These are phyloP conservation scores for Penicillium sp. DNA, from an alignment of 2,329 filamentous ascomycete species.

Conservation along the genomic window DNA sequence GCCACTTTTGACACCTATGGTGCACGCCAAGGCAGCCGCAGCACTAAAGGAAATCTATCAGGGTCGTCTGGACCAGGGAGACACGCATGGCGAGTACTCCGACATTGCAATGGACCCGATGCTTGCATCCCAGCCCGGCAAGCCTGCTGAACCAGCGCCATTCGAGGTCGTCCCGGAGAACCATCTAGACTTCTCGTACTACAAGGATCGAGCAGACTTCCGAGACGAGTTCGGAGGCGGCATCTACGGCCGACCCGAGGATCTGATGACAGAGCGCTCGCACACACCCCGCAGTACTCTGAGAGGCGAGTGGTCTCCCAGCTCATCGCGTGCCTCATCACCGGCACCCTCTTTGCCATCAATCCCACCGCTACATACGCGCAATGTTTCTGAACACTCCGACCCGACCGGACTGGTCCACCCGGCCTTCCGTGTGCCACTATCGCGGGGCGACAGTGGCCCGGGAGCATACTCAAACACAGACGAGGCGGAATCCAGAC, in stretches of 20 bases:
- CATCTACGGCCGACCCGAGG: conserved; percentile 46
- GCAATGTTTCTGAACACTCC: conserved; percentile 27
- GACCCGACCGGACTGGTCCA: conserved; percentile 28
- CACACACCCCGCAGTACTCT: conserved; percentile 42
- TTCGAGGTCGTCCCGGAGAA: conserved; percentile 89
- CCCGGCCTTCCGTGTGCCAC: conserved; percentile 37
- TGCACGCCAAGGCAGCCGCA: conserved; percentile 84
- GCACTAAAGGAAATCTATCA: conserved; percentile 81
- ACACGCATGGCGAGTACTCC: conserved; percentile 54
- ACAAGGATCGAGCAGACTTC: conserved; percentile 86
- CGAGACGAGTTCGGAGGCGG: conserved; percentile 81
- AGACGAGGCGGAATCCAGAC: conserved; percentile 41
- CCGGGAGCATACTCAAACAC: conserved; percentile 34
- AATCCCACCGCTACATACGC: conserved; percentile 24
- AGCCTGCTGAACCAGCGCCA: conserved; percentile 57
- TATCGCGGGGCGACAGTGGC: conserved; percentile 27
- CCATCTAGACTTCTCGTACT: conserved; percentile 86
- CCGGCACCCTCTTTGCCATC: conserved; percentile 39
- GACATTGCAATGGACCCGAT: conserved; percentile 82
- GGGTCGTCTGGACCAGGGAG: conserved; percentile 65
- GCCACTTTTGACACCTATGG: conserved; percentile 90
- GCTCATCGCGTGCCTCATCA: conserved; percentile 41
- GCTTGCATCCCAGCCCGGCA: conserved; percentile 59
- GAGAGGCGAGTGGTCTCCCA: conserved; percentile 37
- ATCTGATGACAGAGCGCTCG: conserved; percentile 46